phyloP scores from a whole-genome alignment of 768 basidiomycete genomes.

The Pleurotus tuber-regium region DNA sequence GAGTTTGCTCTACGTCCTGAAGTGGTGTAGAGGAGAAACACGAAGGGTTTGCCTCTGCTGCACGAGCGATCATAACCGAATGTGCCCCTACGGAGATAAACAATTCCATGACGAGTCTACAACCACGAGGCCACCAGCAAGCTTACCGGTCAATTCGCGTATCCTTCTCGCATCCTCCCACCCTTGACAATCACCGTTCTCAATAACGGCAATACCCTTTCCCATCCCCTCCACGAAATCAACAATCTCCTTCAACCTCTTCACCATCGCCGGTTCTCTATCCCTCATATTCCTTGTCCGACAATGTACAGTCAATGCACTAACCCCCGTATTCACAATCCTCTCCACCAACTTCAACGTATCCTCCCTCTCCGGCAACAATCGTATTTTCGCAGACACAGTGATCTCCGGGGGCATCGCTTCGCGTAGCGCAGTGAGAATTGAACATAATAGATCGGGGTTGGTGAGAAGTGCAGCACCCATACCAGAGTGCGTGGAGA shows the following conservation, averaged over 20 bases:
- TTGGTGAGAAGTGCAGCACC: conserved; percentile 92
- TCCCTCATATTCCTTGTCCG: conserved; percentile 91
- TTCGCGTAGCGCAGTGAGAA: conserved; percentile 74
- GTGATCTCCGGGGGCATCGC: conserved; percentile 76
- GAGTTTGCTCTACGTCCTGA: conserved; percentile 60
- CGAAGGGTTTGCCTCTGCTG: conserved; percentile 89
- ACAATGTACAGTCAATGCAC: conserved; percentile 91
- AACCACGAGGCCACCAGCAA: too few species aligned
- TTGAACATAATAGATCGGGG: conserved; percentile 87
- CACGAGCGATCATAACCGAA: conserved; percentile 96
- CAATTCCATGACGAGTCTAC: too few species aligned
- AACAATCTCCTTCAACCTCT: conserved; percentile 81
- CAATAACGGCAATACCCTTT: conserved; percentile 80
- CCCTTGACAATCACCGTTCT: conserved; percentile 89
- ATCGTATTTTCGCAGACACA: conserved; percentile 91
- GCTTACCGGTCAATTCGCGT: conserved; percentile 67
- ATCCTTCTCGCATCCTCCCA: conserved; percentile 79
- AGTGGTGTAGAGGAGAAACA: conserved; percentile 76
- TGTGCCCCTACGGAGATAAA: conserved; percentile 65
- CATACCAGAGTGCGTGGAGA: conserved; percentile 94
- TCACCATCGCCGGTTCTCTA: conserved; percentile 73
- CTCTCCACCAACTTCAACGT: conserved; percentile 88
- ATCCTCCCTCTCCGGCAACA: conserved; percentile 82
- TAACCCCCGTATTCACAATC: conserved; percentile 86
- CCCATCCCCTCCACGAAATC: conserved; percentile 76